Evolutionary conservation across 805 yeast species (phyloP).

Genomic region (Barnettozyma salicaria): DNA sequence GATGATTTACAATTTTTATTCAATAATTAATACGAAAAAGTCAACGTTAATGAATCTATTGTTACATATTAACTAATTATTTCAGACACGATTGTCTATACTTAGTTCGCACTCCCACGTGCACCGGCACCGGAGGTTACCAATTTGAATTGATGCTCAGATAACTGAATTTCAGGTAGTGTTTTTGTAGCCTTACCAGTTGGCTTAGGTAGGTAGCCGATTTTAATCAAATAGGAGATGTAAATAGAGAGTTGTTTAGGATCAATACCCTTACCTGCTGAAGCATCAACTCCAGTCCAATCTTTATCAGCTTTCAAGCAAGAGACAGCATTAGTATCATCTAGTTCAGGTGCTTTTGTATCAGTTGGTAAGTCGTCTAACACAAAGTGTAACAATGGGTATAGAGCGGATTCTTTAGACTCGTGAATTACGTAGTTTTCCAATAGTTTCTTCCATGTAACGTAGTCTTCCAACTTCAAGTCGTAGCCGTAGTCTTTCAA

Average conservation of each 20-base stretch:
- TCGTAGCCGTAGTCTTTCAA: slow-evolving; percentile 69
- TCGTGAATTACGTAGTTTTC: slow-evolving; percentile 74
- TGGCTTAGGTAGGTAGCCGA: slow-evolving; percentile 76
- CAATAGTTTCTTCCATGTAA: slow-evolving; percentile 69
- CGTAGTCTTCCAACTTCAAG: slow-evolving; percentile 57
- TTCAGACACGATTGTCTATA: background rate
- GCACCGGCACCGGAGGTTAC: slow-evolving; percentile 66
- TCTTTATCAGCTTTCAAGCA: slow-evolving; percentile 55
- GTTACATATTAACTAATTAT: background rate
- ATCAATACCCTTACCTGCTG: slow-evolving; percentile 74
- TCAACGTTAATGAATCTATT: background rate
- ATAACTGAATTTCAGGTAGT: slow-evolving; percentile 54
- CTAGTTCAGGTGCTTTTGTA: slow-evolving; percentile 93
- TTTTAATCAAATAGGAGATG: slow-evolving; percentile 69
- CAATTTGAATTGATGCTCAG: slow-evolving; percentile 50
- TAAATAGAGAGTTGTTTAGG: slow-evolving; percentile 63
- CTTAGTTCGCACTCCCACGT: slow-evolving; percentile 53
- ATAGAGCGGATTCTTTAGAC: slow-evolving; percentile 77
- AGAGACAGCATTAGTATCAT: slow-evolving; percentile 75
- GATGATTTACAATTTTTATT: slow-evolving; percentile 94
- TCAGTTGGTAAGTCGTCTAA: slow-evolving; percentile 85
- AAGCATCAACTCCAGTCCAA: slow-evolving; percentile 61
- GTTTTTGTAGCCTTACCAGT: slow-evolving; percentile 31
- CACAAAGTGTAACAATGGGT: slow-evolving; percentile 90
- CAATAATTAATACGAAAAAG: slow-evolving; percentile 58